Base-by-base conservation (phyloP, 495 filamentous ascomycete species). In the Aspergillus incahuasiensis region DNA sequence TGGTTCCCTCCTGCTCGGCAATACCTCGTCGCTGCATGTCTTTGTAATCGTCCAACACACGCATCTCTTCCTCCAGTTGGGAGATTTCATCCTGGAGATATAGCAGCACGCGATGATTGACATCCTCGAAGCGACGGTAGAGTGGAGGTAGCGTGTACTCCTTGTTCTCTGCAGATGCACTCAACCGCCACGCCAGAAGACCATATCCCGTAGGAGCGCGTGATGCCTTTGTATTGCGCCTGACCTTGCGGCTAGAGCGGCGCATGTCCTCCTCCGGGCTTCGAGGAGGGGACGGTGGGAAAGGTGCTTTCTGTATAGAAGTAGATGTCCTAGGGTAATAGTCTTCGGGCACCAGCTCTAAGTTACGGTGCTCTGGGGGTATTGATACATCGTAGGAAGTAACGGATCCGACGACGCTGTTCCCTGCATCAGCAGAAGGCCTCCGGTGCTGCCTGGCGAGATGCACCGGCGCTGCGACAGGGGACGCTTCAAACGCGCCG, bases 51-150 rank as follows among this genome's bases (percentile, higher is more conserved):
- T 96, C 91, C 0, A 92, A 70, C 1, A 76, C 72, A n/a, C 82
- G 78, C 0, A 94, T 75, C 38, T 90, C 82, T 60, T 88, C 85
- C 62, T 92, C 89, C 48, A 94, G 75, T 48, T 92, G 87, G 1
- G 82, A 77, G 38, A 95, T 83, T 65, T 95, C 90, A 63, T 94
- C 89, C 71, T 95, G 92, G 1, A 97, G 81, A 63, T 94, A 83
- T 2, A 97, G 76, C 3, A 97, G 77, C 12, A 95, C 75, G 16
- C 92, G 86, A 64, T 95, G 90, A 62, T 96, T 95, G 5, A 96
- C 71, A 8, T 80, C 78, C 63, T 88, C 87, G 62, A 97, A 97
- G 55, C 87, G 87, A 34, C 91, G 85, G 68, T 95, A 96, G 15
- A 97, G 80, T 6, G 89, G 89, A 9, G 78, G 79, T 28, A 86